Evolutionary conservation across 2,329 filamentous ascomycete genomes (phyloP), one percentile per base, ranked within the genome.

Genomic region (Botrytis hyacinthi): DNA sequence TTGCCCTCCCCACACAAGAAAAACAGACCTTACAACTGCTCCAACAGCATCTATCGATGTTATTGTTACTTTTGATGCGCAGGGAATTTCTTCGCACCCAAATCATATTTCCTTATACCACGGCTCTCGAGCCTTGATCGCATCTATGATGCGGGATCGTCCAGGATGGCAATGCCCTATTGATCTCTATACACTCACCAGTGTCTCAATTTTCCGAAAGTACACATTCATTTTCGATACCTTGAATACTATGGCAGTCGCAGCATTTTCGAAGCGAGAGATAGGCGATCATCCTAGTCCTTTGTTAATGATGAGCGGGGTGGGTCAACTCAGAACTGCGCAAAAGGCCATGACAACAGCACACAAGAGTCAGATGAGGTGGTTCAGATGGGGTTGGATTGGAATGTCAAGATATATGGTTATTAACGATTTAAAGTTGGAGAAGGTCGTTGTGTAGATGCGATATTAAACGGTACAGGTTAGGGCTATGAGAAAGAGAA

Each of bases 311-410:
- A 85, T 95, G 75, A 97, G 88, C 82, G 87, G 88, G 14, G 85
- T 94, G 26, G 81, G 83, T 7, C 86, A 87, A 72, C 89, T 91
- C 76, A 86, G 91, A 76, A 88, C 86, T 44, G 95, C 93, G 12
- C 92, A 95, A 84, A 87, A 85, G 72, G 95, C 96, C 46, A 99
- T 99, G 96, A 94, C 93, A 2, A 87, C 88, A 72, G 95, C 93
- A 42, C 96, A 99, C 84, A 86, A 90, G 83, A 98, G 94, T 82
- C 96, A 99, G 87, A 99, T 99, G 96, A 89, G 93, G 54, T 99
- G 96, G 96, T 99, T 98, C 81, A 89, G 96, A 12, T 98, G 94
- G 88, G 93, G 94, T 4, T 99, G 95, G 94, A 97, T 99, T 80
- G 87, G 89, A 0, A 81, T 97, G 73, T 96, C 94, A 79, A 87